Evolutionary conservation across 78 protist species (phyloP).

Genomic region (Ministeria vibrans): DNA sequence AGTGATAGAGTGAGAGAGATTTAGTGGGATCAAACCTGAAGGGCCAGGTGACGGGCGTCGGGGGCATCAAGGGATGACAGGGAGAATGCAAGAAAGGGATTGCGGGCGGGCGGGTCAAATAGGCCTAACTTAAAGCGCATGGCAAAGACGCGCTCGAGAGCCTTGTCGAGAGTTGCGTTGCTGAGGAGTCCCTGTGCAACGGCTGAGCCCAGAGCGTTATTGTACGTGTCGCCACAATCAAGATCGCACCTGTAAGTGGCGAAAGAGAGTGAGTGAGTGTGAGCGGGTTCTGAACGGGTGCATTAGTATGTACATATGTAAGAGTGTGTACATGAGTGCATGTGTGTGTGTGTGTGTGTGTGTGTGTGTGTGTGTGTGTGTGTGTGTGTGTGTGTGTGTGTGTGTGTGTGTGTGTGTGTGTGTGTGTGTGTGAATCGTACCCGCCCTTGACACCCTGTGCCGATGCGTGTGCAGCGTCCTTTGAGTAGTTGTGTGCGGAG

Average conservation of each 20-base stretch:
- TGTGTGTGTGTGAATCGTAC: background rate
- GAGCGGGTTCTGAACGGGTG: background rate
- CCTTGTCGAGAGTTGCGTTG: background rate
- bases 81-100: background rate
- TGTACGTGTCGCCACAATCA: background rate
- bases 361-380: background rate
- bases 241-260: no score
- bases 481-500: background rate
- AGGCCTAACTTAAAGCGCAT: background rate
- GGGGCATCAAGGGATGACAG: background rate
- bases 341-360: background rate
- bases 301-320: background rate
- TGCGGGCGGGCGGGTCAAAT: background rate
- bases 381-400: background rate
- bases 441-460: background rate
- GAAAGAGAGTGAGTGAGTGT: background rate
- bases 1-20: background rate
- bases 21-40: background rate
- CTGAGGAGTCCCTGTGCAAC: background rate
- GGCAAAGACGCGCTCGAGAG: background rate
- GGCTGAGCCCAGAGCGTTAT: background rate
- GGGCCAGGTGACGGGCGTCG: background rate
- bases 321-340: no score
- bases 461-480: background rate
- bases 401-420: no score